Evolutionary conservation across 2,329 filamentous ascomycete genomes (phyloP).

Genomic region (Metarhizium brunneum): DNA sequence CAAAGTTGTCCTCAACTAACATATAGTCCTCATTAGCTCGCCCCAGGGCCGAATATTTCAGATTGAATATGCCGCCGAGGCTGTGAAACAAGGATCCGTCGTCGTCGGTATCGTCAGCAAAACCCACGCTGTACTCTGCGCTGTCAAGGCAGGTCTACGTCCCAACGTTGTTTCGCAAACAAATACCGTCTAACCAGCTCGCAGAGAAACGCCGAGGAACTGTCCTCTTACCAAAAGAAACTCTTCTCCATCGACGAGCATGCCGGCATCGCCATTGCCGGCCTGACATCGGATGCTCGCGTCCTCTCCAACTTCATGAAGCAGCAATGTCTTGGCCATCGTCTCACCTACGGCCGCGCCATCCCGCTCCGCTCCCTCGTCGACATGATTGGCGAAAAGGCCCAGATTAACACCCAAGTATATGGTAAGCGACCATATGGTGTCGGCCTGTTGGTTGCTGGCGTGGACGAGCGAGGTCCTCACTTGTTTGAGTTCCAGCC

Average conservation of each 20-base stretch:
- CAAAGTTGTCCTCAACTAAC: conserved; percentile 14
- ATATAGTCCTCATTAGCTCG: conserved; percentile 53
- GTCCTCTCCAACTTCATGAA: conserved; percentile 99
- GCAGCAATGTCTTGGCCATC: conserved; percentile 92
- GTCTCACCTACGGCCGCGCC: conserved; percentile 89
- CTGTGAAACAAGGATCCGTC: conserved; percentile 97
- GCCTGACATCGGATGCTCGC: conserved; percentile 92
- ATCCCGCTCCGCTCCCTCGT: conserved; percentile 87
- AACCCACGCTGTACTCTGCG: conserved; percentile 91
- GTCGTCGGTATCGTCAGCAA: conserved; percentile 97
- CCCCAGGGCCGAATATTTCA: conserved; percentile 99
- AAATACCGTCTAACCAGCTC: not conserved
- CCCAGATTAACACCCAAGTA: conserved; percentile 95
- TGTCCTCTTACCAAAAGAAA: conserved; percentile 99
- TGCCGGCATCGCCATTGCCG: conserved; percentile 89
- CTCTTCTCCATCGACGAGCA: conserved; percentile 95
- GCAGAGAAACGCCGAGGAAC: conserved; percentile 96
- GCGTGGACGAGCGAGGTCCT: conserved; percentile 86
- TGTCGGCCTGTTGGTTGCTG: conserved; percentile 84
- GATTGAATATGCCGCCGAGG: conserved; percentile 97
- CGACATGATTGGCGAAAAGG: conserved; percentile 86
- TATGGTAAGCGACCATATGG: conserved; percentile 96
- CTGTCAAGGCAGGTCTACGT: conserved; percentile 67
- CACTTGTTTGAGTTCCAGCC: conserved; percentile 99
- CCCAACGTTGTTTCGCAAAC: not conserved